These are phyloP conservation scores for Globisporangium viniferum DNA, from an alignment of 352 stramenopile genomes.

Conservation along the genomic window DNA sequence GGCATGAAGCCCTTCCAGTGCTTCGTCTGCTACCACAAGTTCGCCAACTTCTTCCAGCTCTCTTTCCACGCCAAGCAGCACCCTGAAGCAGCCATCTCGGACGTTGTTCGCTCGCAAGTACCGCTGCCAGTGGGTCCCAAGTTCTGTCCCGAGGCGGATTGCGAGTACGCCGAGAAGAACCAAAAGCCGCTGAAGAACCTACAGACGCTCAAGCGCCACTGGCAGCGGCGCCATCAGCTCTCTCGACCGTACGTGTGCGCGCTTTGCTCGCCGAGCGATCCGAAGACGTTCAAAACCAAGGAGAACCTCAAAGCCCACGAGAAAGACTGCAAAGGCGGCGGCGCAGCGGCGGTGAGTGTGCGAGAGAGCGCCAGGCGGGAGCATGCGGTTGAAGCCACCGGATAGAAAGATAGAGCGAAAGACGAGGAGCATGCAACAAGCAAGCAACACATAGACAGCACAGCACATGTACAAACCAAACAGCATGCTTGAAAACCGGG, in stretches of 20 bases:
- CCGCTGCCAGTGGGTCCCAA: conserved; percentile 59
- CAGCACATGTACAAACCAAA: background rate
- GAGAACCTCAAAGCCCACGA: conserved; percentile 72
- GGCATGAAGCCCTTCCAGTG: conserved; percentile 67
- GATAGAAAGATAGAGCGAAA: background rate
- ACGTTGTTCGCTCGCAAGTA: conserved; percentile 36
- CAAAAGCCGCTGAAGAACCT: conserved; percentile 60
- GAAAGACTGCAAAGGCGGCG: conserved; percentile 48
- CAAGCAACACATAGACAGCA: background rate
- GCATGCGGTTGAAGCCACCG: background rate
- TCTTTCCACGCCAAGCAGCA: conserved; percentile 69
- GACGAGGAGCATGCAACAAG: background rate
- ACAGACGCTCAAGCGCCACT: conserved; percentile 72
- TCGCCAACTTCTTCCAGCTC: conserved; percentile 73
- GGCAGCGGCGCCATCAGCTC: conserved; percentile 57
- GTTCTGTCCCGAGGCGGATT: conserved; percentile 50
- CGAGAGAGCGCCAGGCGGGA: background rate
- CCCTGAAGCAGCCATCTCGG: conserved; percentile 21
- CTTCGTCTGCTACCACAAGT: conserved; percentile 47
- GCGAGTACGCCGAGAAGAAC: conserved; percentile 41
- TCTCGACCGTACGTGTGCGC: conserved; percentile 50
- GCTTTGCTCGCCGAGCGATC: conserved; percentile 30
- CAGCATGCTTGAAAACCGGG: background rate
- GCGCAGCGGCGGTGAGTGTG: background rate
- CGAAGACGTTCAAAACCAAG: conserved; percentile 67